A percentile compares a stretch with the other conserved stretches of the same genome.
These are phyloP conservation scores for Hypoxylon subgilvum DNA, from an alignment of 495 filamentous ascomycete species.

Conservation along the genomic window DNA sequence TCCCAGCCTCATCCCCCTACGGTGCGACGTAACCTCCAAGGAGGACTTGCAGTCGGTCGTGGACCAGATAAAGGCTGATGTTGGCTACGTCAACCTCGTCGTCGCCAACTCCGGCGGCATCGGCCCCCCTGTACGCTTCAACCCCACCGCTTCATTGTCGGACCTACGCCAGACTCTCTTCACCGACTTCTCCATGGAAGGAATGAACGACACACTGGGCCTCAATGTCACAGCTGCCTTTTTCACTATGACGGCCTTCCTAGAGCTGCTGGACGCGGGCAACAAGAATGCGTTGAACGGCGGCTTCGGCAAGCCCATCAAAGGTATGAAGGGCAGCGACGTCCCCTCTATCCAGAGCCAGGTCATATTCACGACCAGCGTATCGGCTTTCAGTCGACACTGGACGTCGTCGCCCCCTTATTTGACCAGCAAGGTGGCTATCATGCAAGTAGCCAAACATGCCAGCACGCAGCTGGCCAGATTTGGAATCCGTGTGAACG, in stretches of 20 bases:
- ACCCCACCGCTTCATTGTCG: conserved; percentile 46
- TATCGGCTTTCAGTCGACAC: conserved; percentile 59
- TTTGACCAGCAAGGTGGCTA: conserved; percentile 59
- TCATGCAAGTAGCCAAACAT: conserved; percentile 60
- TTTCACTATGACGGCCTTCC: conserved; percentile 62
- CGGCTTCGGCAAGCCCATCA: conserved; percentile 40
- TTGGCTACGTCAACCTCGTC: conserved; percentile 61
- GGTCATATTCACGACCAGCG: conserved; percentile 59
- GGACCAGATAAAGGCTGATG: conserved; percentile 53
- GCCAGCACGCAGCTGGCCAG: conserved; percentile 52
- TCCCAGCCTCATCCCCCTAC: conserved; percentile 58
- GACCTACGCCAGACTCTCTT: conserved; percentile 56
- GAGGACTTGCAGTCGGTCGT: conserved; percentile 57
- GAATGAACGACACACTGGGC: conserved; percentile 55
- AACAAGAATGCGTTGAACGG: conserved; percentile 57
- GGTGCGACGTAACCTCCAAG: conserved; percentile 64
- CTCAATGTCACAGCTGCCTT: conserved; percentile 60
- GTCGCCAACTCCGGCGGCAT: conserved; percentile 64
- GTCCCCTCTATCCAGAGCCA: conserved; percentile 58
- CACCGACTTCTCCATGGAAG: conserved; percentile 50
- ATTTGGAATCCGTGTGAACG: conserved; percentile 62
- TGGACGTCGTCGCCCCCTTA: conserved; percentile 57
- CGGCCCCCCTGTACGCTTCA: conserved; percentile 50
- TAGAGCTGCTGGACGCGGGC: conserved; percentile 64
- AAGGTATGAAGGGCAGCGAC: conserved; percentile 13